Evolutionary conservation across 2,329 filamentous ascomycete genomes (phyloP).

Genomic region (Botryotinia convoluta): DNA sequence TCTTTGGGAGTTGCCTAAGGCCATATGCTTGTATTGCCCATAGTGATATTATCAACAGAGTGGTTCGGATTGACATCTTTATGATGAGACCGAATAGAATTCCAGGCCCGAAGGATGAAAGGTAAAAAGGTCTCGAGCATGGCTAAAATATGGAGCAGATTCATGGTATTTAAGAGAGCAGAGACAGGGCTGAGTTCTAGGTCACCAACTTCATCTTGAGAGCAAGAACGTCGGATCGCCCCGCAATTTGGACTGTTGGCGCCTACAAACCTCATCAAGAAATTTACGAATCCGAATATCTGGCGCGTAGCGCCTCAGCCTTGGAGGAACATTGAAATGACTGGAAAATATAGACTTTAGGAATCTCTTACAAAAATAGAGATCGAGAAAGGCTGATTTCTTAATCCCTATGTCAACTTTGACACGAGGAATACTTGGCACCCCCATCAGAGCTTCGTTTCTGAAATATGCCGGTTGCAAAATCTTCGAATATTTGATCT

Average conservation of each 20-base stretch:
- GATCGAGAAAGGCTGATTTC: neutral
- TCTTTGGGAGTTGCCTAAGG: neutral
- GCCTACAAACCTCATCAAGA: neutral
- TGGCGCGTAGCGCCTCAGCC: slow-evolving; percentile 4
- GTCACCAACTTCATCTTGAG: neutral
- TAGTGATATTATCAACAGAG: neutral
- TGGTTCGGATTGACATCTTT: slow-evolving; percentile 1
- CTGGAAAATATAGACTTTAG: neutral
- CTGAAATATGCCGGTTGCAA: neutral
- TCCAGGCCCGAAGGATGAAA: neutral
- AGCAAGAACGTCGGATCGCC: neutral
- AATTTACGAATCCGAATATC: neutral
- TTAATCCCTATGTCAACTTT: neutral
- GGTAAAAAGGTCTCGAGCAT: neutral
- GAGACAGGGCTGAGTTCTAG: neutral
- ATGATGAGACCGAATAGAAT: neutral
- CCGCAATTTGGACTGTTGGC: slow-evolving; percentile 2
- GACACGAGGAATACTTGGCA: neutral
- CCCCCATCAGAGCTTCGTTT: neutral
- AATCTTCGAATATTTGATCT: neutral
- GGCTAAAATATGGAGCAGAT: slow-evolving; percentile 14
- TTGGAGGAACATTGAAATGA: neutral
- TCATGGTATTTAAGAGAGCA: neutral
- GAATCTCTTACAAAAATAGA: neutral
- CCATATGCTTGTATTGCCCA: slow-evolving; percentile 1